phyloP scores from a whole-genome alignment of 179 eudicot genomes.

The Monotropa hypopitys region DNA sequence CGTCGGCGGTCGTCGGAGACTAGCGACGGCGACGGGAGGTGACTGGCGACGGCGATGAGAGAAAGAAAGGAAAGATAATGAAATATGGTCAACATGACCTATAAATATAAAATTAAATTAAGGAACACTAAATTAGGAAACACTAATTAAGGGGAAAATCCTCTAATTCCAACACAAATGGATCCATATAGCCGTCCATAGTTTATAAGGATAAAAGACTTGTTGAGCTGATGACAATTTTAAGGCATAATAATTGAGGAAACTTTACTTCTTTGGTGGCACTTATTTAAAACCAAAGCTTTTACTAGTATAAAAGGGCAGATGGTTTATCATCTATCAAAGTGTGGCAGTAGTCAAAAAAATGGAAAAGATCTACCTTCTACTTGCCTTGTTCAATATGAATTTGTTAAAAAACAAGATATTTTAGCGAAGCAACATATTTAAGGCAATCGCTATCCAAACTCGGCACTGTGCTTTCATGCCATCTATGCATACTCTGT shows the following conservation, averaged over 20 bases:
- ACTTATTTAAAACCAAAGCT: neutral
- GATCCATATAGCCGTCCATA: neutral
- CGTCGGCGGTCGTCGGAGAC: too few species aligned
- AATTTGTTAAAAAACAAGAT: neutral
- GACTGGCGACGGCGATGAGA: too few species aligned
- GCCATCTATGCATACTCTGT: neutral
- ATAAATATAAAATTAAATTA: too few species aligned
- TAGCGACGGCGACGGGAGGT: too few species aligned
- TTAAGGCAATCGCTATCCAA: neutral
- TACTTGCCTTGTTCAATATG: neutral
- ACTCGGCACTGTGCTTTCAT: neutral
- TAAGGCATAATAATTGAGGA: neutral
- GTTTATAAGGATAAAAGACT: neutral
- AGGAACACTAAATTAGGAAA: too few species aligned
- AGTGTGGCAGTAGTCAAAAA: too few species aligned
- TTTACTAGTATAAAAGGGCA: neutral
- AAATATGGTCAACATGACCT: too few species aligned
- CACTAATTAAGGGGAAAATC: too few species aligned
- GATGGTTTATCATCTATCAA: neutral
- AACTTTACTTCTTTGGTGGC: neutral
- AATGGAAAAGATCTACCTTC: neutral
- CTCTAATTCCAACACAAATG: too few species aligned
- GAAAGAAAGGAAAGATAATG: too few species aligned
- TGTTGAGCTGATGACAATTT: neutral
- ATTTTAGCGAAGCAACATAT: neutral